Conservation (phyloP, 2,329 filamentous ascomycete species). For the Metarhizium robertsii region DNA sequence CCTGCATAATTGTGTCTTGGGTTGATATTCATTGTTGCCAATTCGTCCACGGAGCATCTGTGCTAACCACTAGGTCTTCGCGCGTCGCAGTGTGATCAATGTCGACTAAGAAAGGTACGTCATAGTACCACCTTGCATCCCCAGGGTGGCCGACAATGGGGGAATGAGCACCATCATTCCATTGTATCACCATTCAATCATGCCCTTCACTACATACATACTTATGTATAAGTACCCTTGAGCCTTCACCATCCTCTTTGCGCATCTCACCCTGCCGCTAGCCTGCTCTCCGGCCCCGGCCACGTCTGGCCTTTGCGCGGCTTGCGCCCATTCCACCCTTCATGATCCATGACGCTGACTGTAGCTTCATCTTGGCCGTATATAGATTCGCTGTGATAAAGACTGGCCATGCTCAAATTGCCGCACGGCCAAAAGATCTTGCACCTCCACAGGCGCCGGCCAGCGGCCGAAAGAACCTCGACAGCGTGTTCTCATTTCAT, state of each 20-base stretch:
- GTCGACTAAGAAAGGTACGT: constrained; percentile 31
- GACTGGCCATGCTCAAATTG: constrained; percentile 50
- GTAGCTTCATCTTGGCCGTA: background rate
- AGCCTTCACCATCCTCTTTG: background rate
- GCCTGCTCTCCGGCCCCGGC: no score
- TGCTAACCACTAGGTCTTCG: constrained; percentile 1
- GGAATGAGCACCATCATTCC: background rate
- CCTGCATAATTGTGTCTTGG: no score
- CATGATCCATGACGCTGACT: constrained; percentile 5
- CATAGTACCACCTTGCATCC: constrained; percentile 1
- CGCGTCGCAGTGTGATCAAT: constrained; percentile 33
- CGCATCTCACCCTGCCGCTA: background rate
- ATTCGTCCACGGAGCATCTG: background rate
- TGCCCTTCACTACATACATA: background rate
- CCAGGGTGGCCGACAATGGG: constrained; percentile 1
- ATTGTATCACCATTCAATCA: background rate
- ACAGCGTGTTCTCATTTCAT: constrained; percentile 49
- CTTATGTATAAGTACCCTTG: no score
- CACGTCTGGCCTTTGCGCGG: background rate
- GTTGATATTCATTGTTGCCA: no score
- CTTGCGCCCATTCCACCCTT: background rate
- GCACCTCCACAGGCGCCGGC: constrained; percentile 44
- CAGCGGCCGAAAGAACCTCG: constrained; percentile 46
- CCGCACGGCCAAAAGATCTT: constrained; percentile 40
- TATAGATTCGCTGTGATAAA: constrained; percentile 49